Base-by-base conservation (phyloP, 768 basidiomycete genomes). In the Suillus lakei region DNA sequence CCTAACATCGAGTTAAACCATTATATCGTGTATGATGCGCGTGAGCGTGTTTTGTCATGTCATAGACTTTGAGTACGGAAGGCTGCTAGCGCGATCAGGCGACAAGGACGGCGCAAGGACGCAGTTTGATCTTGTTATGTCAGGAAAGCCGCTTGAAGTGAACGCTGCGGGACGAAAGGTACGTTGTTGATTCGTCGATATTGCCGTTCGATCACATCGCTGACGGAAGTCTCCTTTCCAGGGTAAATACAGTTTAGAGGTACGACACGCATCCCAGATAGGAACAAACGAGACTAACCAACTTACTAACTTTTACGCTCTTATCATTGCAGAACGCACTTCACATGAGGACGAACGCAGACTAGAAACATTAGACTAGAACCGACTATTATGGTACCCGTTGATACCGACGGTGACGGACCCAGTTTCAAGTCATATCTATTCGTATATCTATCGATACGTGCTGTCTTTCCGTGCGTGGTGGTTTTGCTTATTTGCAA, bases 241-340 rank as follows among this genome's bases (percentile, higher is more conserved):
- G 83, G 90, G 91, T 23, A 91, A 88, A 74, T 95, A 93, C 71
- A 93, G 92, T 69, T 83, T 95, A 82, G 91, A 95, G 86, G 91
- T 91, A 36, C 4, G 85, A 67, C 73, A n/a, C 64, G 71, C 8
- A 69, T 67, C 94, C 94, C 2, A 4, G 32, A 38, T 2, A 8
- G 13, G 8, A 23, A 16, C 2, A 5, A 26, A 16, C n/a, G 16
- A 56, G 34, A 34, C n/a, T 23, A 23, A 15, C 26, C n/a, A 2
- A 30, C 26, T 28, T 16, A 50, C 15, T 16, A 6, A 12, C n/a
- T n/a, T n/a, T n/a, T n/a, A n/a, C n/a, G n/a, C n/a, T 46, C 2
- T 16, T 16, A 1, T 28, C 10, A 12, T 26, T 30, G 9, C 28
- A 41, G 58, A 59, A 59, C 18, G 58, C 38, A 5, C 58, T 59